Evolutionary conservation across 371 early-diverging fungal species (phyloP).

Genomic region (Capillidium rhysosporum): DNA sequence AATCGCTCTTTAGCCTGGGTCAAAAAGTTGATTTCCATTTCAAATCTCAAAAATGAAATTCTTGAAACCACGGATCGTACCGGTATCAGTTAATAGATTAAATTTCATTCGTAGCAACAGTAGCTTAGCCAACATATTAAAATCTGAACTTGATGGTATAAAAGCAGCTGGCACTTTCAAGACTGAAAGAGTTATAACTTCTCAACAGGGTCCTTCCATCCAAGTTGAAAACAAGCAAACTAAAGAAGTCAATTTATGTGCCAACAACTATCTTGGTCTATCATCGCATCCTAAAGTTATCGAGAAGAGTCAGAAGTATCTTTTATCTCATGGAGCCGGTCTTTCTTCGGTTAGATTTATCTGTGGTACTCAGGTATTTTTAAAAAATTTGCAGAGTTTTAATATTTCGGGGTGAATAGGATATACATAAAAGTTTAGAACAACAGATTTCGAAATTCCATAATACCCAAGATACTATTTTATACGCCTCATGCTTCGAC

Average conservation of each 20-base stretch:
- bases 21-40: not conserved
- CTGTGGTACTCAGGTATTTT: conserved; percentile 30
- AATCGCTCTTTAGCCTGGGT: no score
- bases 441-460: conserved; percentile 27
- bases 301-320: conserved; percentile 18
- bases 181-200: conserved; percentile 28
- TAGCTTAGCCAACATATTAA: conserved; percentile 9
- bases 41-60: no score
- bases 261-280: conserved; percentile 42
- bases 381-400: not conserved
- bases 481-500: conserved; percentile 42
- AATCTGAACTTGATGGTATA: conserved; percentile 21
- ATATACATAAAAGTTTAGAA: conserved; percentile 38
- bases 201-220: conserved; percentile 24
- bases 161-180: conserved; percentile 32
- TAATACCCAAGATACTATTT: conserved; percentile 30
- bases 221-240: conserved; percentile 13
- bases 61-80: not conserved
- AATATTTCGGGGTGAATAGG: conserved; percentile 5
- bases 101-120: not conserved
- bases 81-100: no score
- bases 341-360: conserved; percentile 38
- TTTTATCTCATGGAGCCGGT: conserved; percentile 30
- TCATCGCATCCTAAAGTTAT: conserved; percentile 27
- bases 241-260: conserved; percentile 30